A percentile compares a stretch with the other conserved stretches of the same genome.
Conservation (phyloP, 1,284 basidiomycete genomes). For the Peniophora sp. region DNA sequence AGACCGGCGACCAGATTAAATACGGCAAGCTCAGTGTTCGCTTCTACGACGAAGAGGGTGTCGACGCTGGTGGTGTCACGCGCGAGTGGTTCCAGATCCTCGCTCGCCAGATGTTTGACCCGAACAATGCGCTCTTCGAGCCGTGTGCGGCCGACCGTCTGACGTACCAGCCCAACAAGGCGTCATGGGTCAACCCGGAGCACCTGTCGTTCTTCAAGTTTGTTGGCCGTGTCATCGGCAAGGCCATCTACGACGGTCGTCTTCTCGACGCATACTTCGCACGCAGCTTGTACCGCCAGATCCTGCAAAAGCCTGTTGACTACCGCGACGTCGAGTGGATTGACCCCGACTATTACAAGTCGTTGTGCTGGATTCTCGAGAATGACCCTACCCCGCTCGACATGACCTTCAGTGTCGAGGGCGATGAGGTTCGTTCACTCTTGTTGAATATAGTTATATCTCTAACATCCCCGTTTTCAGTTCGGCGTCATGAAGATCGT, state of each 20-base stretch:
- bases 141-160: conserved; percentile 91
- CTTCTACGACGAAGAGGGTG: conserved; percentile 97
- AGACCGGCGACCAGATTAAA: conserved; percentile 94
- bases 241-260: conserved; percentile 92
- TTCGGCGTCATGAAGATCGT: conserved; percentile 87
- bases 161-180: conserved; percentile 96
- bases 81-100: conserved; percentile 99
- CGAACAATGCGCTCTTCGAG: conserved; percentile 98
- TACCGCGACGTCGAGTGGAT: conserved; percentile 94
- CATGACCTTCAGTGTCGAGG: conserved; percentile 85
- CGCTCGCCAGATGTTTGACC: conserved; percentile 98
- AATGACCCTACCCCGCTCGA: conserved; percentile 85
- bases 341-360: conserved; percentile 95
- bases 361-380: conserved; percentile 85
- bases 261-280: conserved; percentile 98
- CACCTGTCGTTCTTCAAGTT: conserved; percentile 99
- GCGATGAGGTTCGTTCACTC: conserved; percentile 66
- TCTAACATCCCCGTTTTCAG: conserved; percentile 26
- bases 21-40: conserved; percentile 95
- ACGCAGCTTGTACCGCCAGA: conserved; percentile 88
- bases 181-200: conserved; percentile 90
- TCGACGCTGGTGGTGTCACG: conserved; percentile 97
- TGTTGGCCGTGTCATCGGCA: conserved; percentile 94
- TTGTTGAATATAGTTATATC: conserved; percentile 4
- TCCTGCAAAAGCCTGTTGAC: conserved; percentile 87